These are phyloP conservation scores for Polygonum aviculare DNA, from an alignment of 148 eudicot genomes.

Conservation along the genomic window DNA sequence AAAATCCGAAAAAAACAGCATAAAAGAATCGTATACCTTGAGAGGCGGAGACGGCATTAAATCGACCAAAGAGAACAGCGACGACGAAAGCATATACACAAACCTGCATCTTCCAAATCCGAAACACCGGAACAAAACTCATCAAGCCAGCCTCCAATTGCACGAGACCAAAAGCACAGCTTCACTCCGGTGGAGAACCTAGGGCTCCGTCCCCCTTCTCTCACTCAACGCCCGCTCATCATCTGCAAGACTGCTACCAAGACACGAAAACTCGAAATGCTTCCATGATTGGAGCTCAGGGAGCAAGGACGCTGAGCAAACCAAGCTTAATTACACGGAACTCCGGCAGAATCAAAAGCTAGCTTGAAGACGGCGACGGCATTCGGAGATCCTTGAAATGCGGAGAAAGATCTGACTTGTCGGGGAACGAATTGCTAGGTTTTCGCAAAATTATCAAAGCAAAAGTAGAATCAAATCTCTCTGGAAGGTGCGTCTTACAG, in stretches of 20 bases:
- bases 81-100: background rate
- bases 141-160: background rate
- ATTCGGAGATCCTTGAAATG: slow-evolving; percentile 5
- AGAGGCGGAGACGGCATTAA: background rate
- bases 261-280: background rate
- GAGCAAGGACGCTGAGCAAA: background rate
- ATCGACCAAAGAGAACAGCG: background rate
- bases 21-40: background rate
- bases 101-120: slow-evolving; percentile 1
- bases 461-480: background rate
- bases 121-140: background rate
- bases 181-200: background rate
- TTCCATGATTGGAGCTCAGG: background rate
- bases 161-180: background rate
- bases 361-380: background rate
- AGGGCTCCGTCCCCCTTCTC: background rate
- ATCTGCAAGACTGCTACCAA: background rate
- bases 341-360: background rate
- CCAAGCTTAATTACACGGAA: background rate
- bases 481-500: background rate
- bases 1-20: background rate
- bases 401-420: slow-evolving; percentile 1
- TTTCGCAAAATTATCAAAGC: background rate
- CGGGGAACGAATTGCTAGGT: background rate
- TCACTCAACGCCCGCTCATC: background rate